These are phyloP conservation scores for Scutellaria galericulata DNA, from an alignment of 257 asterid genomes.

Conservation along the genomic window DNA sequence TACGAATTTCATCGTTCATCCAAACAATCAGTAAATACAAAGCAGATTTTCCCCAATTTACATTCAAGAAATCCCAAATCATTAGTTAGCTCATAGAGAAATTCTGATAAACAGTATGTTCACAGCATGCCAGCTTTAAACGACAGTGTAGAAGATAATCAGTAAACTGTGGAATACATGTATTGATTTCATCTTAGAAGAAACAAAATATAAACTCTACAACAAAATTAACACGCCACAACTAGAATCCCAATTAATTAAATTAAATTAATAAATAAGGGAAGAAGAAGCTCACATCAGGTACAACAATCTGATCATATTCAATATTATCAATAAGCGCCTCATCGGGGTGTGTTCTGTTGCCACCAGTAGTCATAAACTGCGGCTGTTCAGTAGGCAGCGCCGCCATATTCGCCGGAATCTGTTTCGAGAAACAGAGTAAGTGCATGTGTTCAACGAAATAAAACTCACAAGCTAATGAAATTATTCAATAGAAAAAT, in stretches of 20 bases:
- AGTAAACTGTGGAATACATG: conserved; percentile 10
- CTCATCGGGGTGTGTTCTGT: conserved; percentile 59
- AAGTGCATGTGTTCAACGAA: conserved; percentile 14
- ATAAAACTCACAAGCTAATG: not conserved
- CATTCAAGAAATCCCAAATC: conserved; percentile 11
- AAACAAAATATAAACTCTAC: not conserved
- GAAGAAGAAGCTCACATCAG: conserved; percentile 61
- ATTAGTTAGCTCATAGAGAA: not conserved
- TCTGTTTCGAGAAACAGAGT: conserved; percentile 37
- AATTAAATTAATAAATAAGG: not conserved
- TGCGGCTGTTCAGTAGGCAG: conserved; percentile 54
- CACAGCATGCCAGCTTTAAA: not conserved
- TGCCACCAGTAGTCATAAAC: conserved; percentile 65
- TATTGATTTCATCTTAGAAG: not conserved
- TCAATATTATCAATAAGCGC: conserved; percentile 77
- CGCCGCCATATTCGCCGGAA: conserved; percentile 62
- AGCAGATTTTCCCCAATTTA: conserved; percentile 8
- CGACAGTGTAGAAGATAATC: not conserved
- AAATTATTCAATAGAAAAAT: conserved; percentile 4
- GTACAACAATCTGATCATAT: conserved; percentile 81
- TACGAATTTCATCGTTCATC: conserved; percentile 13
- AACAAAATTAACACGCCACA: not conserved
- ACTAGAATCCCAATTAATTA: conserved; percentile 17
- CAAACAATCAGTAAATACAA: not conserved
- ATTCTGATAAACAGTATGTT: not conserved